Evolutionary conservation across 2,329 filamentous ascomycete genomes (phyloP).

Genomic region (Monosporascus sp.): DNA sequence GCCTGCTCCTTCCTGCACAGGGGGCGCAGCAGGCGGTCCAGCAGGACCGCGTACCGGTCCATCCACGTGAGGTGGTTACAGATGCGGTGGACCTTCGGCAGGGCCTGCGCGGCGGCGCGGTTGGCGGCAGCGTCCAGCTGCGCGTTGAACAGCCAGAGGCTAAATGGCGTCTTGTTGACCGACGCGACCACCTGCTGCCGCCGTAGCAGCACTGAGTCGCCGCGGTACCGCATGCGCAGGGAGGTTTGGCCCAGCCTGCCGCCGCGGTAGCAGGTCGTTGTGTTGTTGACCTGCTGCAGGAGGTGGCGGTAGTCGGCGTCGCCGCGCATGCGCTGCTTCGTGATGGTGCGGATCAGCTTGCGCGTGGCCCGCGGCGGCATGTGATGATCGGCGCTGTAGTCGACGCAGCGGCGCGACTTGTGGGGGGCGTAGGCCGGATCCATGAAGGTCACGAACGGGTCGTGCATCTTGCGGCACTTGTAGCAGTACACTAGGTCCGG

Average conservation of each 20-base stretch:
- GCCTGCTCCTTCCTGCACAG: constrained; percentile 7
- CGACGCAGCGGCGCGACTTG: constrained; percentile 13
- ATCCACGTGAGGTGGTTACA: constrained; percentile 18
- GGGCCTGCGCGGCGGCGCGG: background rate
- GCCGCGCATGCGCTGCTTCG: constrained; percentile 15
- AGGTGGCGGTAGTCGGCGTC: constrained; percentile 12
- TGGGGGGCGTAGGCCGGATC: constrained; percentile 13
- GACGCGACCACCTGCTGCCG: constrained; percentile 18
- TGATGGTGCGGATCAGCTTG: constrained; percentile 18
- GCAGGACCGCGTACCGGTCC: constrained; percentile 2
- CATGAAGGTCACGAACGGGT: constrained; percentile 16
- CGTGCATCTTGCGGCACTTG: constrained; percentile 18
- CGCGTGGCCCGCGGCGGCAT: constrained; percentile 20
- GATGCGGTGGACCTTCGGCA: constrained; percentile 9
- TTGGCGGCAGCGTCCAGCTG: constrained; percentile 6
- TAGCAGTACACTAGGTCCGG: constrained; percentile 20
- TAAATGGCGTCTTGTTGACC: constrained; percentile 15
- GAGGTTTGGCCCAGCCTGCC: constrained; percentile 16
- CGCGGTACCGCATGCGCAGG: constrained; percentile 15
- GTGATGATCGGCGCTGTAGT: constrained; percentile 17
- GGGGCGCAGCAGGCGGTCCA: constrained; percentile 5
- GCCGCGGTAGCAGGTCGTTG: constrained; percentile 12
- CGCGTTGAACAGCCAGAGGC: constrained; percentile 14
- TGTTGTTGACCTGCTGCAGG: constrained; percentile 20
- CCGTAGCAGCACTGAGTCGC: constrained; percentile 10